Evolutionary conservation across 805 yeast species (phyloP).

Genomic region (Cyberlindnera euphorbiiphila): DNA sequence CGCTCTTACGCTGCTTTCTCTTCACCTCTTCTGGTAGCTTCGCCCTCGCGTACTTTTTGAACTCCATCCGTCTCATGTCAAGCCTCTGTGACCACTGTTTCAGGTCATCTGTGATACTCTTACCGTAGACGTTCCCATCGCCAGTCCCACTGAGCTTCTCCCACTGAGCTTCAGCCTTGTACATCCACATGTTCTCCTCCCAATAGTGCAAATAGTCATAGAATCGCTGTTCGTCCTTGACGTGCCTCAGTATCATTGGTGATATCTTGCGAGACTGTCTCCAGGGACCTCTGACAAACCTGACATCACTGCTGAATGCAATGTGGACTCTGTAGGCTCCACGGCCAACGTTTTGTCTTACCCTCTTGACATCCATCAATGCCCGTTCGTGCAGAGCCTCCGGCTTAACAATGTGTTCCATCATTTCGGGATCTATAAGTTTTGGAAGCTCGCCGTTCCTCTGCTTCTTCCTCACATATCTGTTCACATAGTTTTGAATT

Average conservation of each 20-base stretch:
- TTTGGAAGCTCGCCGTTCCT: constrained; percentile 16
- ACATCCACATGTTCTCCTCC: constrained; percentile 13
- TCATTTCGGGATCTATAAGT: constrained; percentile 17
- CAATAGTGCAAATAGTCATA: constrained; percentile 12
- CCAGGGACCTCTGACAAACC: constrained; percentile 23
- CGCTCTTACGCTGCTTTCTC: constrained; percentile 20
- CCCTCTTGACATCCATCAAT: constrained; percentile 8
- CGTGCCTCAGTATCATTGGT: constrained; percentile 14
- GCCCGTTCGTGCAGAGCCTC: constrained; percentile 24
- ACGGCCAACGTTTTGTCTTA: constrained; percentile 1
- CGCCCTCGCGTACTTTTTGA: constrained; percentile 18
- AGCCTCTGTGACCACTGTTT: constrained; percentile 9
- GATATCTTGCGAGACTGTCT: constrained; percentile 16
- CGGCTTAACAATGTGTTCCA: constrained; percentile 15
- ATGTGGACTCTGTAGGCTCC: constrained; percentile 24
- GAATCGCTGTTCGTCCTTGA: constrained; percentile 13
- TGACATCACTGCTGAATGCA: constrained; percentile 9
- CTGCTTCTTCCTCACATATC: constrained; percentile 15
- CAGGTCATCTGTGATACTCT: constrained; percentile 22
- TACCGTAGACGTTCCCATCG: constrained; percentile 26
- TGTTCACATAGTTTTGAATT: constrained; percentile 14
- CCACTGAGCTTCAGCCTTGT: constrained; percentile 18
- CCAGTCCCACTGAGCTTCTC: constrained; percentile 6
- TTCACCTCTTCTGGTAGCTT: constrained; percentile 18
- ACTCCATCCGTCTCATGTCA: constrained; percentile 12